These are phyloP conservation scores for Hemisphaericaspora xylofermentans DNA, from an alignment of 1,139 yeast genomes.

Conservation along the genomic window DNA sequence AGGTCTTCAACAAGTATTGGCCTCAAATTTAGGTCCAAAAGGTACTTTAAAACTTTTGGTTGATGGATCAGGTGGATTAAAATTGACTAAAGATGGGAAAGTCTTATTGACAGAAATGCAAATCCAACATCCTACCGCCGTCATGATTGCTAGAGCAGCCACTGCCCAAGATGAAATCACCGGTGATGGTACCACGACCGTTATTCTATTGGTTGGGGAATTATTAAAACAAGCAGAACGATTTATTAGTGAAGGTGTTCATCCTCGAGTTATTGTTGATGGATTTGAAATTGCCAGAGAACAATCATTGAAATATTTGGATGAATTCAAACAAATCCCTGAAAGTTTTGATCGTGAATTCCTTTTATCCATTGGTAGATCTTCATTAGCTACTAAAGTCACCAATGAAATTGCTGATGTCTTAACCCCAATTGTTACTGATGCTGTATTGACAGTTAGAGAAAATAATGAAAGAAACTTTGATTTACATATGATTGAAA, in stretches of 20 bases:
- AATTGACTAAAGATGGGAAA: conserved; percentile 95
- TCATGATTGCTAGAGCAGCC: conserved; percentile 98
- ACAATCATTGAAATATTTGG: conserved; percentile 67
- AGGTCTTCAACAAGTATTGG: conserved; percentile 89
- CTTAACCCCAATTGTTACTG: conserved; percentile 91
- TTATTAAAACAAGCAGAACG: conserved; percentile 92
- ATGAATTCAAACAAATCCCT: conserved; percentile 50
- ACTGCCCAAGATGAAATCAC: conserved; percentile 98
- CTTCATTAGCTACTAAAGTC: conserved; percentile 87
- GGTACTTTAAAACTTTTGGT: conserved; percentile 96
- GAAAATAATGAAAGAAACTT: conserved; percentile 46
- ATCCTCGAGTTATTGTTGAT: conserved; percentile 91
- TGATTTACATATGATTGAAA: conserved; percentile 96
- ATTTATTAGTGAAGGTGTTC: conserved; percentile 89
- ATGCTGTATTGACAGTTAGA: conserved; percentile 83
- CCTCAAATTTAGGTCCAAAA: conserved; percentile 92
- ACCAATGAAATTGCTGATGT: conserved; percentile 71
- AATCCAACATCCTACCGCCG: conserved; percentile 99
- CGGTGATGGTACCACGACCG: conserved; percentile 99
- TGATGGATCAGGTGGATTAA: conserved; percentile 94
- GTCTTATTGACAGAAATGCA: conserved; percentile 95
- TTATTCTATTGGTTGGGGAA: conserved; percentile 92
- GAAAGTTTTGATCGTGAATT: conserved; percentile 75
- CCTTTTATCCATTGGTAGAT: conserved; percentile 85
- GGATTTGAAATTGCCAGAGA: conserved; percentile 91